Percentiles rank a stretch among this genome's conserved stretches.
These are phyloP conservation scores for Eucalyptus erythrocorys DNA, from an alignment of 345 rosid species.

Conservation along the genomic window DNA sequence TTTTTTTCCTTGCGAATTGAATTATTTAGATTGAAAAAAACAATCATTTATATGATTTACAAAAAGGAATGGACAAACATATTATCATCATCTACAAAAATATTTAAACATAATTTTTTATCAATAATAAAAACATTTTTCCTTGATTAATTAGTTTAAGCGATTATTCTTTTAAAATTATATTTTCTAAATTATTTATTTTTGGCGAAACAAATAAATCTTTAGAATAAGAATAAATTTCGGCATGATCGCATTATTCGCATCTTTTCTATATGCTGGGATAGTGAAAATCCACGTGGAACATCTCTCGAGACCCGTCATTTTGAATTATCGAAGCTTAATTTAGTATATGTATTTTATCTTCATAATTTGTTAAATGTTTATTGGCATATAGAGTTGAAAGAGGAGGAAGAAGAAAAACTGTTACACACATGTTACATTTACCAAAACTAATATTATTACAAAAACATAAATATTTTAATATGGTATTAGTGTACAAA, in stretches of 20 bases:
- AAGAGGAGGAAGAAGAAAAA: not conserved
- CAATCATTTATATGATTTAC: too few species aligned
- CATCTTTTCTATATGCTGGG: not conserved
- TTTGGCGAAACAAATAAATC: accelerated
- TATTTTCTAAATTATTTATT: too few species aligned
- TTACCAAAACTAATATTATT: too few species aligned
- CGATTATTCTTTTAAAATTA: accelerated
- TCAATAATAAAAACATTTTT: too few species aligned
- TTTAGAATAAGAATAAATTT: not conserved
- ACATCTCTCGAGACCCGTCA: not conserved
- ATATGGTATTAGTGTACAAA: accelerated
- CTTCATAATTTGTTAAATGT: not conserved
- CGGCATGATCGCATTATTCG: not conserved
- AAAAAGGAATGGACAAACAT: too few species aligned
- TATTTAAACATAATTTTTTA: too few species aligned
- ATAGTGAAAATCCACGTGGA: not conserved
- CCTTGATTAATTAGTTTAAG: not conserved
- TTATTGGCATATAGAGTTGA: not conserved
- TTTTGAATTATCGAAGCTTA: too few species aligned
- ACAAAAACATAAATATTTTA: too few species aligned
- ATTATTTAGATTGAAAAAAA: too few species aligned
- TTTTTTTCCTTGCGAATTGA: too few species aligned
- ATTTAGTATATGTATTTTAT: too few species aligned
- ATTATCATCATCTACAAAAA: too few species aligned
- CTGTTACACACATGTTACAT: accelerated